These are phyloP conservation scores for Cucurbita moschata DNA, from an alignment of 306 rosid species.

Conservation along the genomic window DNA sequence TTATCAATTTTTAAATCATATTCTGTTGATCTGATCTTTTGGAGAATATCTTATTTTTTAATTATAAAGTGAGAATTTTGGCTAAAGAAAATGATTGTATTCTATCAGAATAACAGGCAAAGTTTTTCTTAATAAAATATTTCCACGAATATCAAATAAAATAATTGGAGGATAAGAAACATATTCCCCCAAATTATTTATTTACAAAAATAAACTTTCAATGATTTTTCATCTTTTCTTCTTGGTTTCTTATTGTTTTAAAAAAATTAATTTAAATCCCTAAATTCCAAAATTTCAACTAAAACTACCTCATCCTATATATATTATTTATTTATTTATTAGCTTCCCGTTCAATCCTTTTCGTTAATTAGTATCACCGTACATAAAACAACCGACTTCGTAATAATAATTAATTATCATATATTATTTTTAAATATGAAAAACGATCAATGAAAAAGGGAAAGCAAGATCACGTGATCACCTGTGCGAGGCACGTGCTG, in stretches of 20 bases:
- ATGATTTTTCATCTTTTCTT: no score
- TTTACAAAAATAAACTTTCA: not conserved
- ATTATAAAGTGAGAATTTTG: not conserved
- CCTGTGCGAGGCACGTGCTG: conserved; percentile 54
- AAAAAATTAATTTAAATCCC: no score
- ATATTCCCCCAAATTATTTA: no score
- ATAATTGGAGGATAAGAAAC: no score
- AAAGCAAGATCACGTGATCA: conserved; percentile 3
- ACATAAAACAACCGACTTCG: not conserved
- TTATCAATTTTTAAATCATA: no score
- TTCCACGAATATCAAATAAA: no score
- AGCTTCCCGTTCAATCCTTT: not conserved
- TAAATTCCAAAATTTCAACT: no score
- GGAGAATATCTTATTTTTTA: no score
- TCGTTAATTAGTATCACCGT: not conserved
- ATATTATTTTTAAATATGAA: not conserved
- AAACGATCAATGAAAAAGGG: no score
- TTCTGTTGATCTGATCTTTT: not conserved
- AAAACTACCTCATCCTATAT: not conserved
- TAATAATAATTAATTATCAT: not conserved
- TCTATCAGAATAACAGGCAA: not conserved
- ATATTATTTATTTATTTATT: not conserved
- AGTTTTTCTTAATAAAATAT: no score
- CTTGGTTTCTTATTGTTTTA: no score
- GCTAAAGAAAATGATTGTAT: not conserved